These are phyloP conservation scores for Chlorella sp. DNA, from an alignment of 139 green algal species.

Conservation along the genomic window DNA sequence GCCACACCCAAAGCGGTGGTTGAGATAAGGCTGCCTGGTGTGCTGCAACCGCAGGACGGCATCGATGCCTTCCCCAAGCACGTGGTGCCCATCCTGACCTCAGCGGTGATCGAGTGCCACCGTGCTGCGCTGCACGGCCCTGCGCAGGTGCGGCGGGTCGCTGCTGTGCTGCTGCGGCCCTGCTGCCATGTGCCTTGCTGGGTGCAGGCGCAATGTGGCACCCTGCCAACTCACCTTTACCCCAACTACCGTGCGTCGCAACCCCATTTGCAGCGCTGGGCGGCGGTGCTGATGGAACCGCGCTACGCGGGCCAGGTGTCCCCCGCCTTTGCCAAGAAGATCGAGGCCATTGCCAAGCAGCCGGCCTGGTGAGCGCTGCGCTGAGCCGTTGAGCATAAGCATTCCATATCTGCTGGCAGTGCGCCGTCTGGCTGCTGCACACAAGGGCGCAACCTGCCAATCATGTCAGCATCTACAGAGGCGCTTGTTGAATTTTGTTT, in stretches of 20 bases:
- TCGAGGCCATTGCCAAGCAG: constrained; percentile 85
- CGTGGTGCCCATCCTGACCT: constrained; percentile 89
- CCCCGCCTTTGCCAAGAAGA: constrained; percentile 84
- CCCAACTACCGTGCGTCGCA: background rate
- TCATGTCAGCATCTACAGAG: no score
- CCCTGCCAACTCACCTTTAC: background rate
- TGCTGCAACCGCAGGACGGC: constrained; percentile 20
- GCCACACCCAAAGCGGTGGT: no score
- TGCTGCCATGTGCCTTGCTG: no score
- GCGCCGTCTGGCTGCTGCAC: no score
- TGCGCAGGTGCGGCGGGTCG: constrained; percentile 54
- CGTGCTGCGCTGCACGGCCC: constrained; percentile 76
- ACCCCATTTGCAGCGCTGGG: constrained; percentile 79
- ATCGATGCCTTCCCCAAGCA: constrained; percentile 77
- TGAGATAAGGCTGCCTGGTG: no score
- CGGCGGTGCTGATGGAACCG: constrained; percentile 78
- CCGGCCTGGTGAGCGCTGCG: constrained; percentile 55
- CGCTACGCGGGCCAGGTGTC: constrained; percentile 77
- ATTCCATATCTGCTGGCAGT: no score
- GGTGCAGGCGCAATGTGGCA: no score
- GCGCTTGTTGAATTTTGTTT: no score
- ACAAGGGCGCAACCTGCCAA: no score
- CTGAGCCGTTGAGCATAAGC: no score
- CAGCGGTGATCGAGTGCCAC: constrained; percentile 89
- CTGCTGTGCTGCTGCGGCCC: background rate